phyloP scores from a whole-genome alignment of 2,329 filamentous ascomycete species.

The Cytospora paraplurivora region DNA sequence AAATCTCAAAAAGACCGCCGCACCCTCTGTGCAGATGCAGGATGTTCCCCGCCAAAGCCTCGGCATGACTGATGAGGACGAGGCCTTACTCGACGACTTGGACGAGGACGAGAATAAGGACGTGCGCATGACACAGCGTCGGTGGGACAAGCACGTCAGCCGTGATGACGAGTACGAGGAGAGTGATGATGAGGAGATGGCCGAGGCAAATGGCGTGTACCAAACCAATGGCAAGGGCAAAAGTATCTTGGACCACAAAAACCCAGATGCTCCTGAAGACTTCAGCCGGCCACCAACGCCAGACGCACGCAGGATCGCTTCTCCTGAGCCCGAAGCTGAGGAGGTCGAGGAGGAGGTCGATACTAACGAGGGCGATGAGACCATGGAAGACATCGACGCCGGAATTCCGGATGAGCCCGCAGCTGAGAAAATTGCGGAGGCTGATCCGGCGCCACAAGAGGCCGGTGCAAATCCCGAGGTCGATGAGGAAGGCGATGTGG shows the following conservation, averaged over 20 bases:
- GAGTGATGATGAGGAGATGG: slow-evolving; percentile 86
- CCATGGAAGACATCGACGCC: slow-evolving; percentile 36
- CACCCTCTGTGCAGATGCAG: slow-evolving; percentile 89
- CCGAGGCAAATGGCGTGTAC: slow-evolving; percentile 70
- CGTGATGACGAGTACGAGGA: slow-evolving; percentile 82
- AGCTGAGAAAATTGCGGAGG: slow-evolving; percentile 29
- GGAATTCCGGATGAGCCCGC: slow-evolving; percentile 36
- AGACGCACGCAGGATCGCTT: slow-evolving; percentile 27
- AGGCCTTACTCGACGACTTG: slow-evolving; percentile 65
- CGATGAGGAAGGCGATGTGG: slow-evolving; percentile 53
- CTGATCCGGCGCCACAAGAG: slow-evolving; percentile 4
- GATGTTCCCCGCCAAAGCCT: slow-evolving; percentile 68
- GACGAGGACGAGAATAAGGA: slow-evolving; percentile 90
- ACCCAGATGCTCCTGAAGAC: slow-evolving; percentile 48
- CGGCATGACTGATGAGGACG: slow-evolving; percentile 65
- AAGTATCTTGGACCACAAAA: slow-evolving; percentile 55
- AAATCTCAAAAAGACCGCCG: slow-evolving; percentile 83
- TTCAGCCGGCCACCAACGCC: slow-evolving; percentile 28
- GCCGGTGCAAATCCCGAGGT: slow-evolving; percentile 35
- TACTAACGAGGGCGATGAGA: slow-evolving; percentile 26
- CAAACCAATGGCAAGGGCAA: slow-evolving; percentile 50
- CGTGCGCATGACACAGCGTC: slow-evolving; percentile 75
- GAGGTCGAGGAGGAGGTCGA: slow-evolving; percentile 1
- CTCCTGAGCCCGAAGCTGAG: slow-evolving; percentile 20
- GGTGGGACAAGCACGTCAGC: slow-evolving; percentile 77